phyloP scores from a whole-genome alignment of 2,329 filamentous ascomycete genomes.

The Diaporthe citrichinensis region DNA sequence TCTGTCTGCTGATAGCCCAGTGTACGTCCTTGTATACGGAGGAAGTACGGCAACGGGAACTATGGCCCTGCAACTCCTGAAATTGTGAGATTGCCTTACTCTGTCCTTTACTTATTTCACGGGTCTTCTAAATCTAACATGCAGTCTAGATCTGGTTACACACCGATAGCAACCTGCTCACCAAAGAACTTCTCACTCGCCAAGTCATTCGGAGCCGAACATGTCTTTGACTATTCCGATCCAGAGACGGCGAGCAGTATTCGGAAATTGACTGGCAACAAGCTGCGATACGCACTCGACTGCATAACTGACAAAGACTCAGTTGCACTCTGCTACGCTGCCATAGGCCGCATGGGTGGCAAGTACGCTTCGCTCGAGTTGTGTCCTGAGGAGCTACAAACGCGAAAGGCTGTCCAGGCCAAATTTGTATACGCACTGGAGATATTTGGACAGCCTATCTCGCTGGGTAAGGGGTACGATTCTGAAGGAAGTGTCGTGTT shows the following conservation, averaged over 20 bases:
- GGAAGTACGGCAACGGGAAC: neutral
- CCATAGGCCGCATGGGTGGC: neutral
- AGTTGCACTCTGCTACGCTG: neutral
- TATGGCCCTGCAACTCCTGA: neutral
- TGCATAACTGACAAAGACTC: neutral
- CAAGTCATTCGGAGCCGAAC: neutral
- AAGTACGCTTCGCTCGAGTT: neutral
- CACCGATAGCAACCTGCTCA: neutral
- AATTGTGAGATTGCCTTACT: neutral
- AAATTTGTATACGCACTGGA: neutral
- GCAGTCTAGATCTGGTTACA: neutral
- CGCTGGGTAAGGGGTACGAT: neutral
- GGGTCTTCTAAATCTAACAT: neutral
- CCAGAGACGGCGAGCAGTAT: neutral
- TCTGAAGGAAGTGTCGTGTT: neutral
- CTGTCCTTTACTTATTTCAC: neutral
- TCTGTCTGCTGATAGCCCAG: neutral
- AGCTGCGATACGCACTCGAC: neutral
- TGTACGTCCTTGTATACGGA: neutral
- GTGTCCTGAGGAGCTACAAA: neutral
- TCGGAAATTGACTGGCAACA: neutral
- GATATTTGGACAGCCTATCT: neutral
- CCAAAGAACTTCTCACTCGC: neutral
- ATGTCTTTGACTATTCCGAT: neutral
- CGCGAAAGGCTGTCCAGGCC: slow-evolving; percentile 4